Base-by-base conservation (phyloP, 1,284 basidiomycete genomes). In the Crepidotus sp. region DNA sequence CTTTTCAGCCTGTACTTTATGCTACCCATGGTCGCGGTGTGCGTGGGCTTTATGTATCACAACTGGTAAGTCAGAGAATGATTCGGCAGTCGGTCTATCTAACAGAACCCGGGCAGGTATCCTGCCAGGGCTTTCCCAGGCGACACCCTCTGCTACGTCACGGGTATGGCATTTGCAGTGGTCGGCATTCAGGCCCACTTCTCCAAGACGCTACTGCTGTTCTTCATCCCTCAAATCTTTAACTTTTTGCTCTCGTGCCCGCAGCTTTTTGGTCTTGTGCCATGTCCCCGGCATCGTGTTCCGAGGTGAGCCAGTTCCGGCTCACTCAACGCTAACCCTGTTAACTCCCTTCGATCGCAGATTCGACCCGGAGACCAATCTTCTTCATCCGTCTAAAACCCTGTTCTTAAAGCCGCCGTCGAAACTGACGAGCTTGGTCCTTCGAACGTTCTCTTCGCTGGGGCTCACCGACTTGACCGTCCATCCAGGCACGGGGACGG, bases 181-280 rank as follows among this genome's bases (percentile, higher is more conserved):
- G 92, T 95, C 25, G 92, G 91, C 8, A 95, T 97, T 50, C 87
- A 95, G 57, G 93, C 89, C 0, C 96, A 99, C 63, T 98, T 96
- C 62, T 91, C 89, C 44, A 99, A 98, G 67, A 99, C 95, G 0
- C 69, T 99, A 3, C 73, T 98, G 39, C 70, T 98, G 21, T 98
- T 99, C 73, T 98, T 98, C 70, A 72, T 97, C 25, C 96, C 96
- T 4, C 96, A 99, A 61, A 86, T 97, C 51, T 90, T 98, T 77
- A 98, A 99, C 64, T 99, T 99, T 58, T 40, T 97, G 32, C 71
- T 98, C 29, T 96, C 92, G 17, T 90, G 85, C 54, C 96, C 96
- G 3, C 96, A 99, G 61, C 67, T 99, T 1, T 98, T 98, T 58
- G 88, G 89, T 1, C 63, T 99, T 7, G 88, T 98, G 6, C 85